phyloP scores from a whole-genome alignment of 805 yeast species.

The Myxozyma lipomycoides region DNA sequence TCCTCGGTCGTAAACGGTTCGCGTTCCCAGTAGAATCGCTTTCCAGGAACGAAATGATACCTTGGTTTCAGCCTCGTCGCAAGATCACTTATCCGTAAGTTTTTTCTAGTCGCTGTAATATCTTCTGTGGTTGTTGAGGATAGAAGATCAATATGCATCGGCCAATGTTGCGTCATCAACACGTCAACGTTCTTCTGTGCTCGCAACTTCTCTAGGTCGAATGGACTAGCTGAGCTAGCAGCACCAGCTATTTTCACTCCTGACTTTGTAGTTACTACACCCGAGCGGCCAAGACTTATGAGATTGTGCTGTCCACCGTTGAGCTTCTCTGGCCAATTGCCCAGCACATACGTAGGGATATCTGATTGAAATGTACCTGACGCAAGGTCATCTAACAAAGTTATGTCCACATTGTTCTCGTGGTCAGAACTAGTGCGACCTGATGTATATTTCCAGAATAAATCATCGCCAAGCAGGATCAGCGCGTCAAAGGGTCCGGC shows the following conservation, averaged over 20 bases:
- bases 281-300: slow-evolving; percentile 15
- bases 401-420: not conserved
- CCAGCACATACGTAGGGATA: slow-evolving; percentile 18
- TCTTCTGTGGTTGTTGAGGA: slow-evolving; percentile 15
- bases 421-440: too few relatives aligned
- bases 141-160: slow-evolving; percentile 18
- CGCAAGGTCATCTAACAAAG: slow-evolving; percentile 7
- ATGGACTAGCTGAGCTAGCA: slow-evolving; percentile 12
- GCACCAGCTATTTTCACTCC: slow-evolving; percentile 18
- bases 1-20: slow-evolving; percentile 29
- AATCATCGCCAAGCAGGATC: slow-evolving; percentile 19
- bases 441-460: slow-evolving; percentile 9
- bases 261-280: slow-evolving; percentile 9
- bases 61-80: slow-evolving; percentile 24
- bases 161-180: slow-evolving; percentile 28
- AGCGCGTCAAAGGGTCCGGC: slow-evolving; percentile 28
- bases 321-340: not conserved
- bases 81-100: slow-evolving; percentile 16
- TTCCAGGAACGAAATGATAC: slow-evolving; percentile 28
- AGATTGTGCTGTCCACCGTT: slow-evolving; percentile 9
- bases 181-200: slow-evolving; percentile 25
- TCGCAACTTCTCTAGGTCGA: slow-evolving; percentile 19
- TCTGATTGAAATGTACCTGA: slow-evolving; percentile 8
- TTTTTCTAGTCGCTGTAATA: slow-evolving; percentile 2
- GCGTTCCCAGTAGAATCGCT: slow-evolving; percentile 28